Percentiles rank a stretch among this genome's conserved stretches.
Evolutionary conservation across 2,329 filamentous ascomycete genomes (phyloP).

Genomic region (Rhynchosporium secalis): DNA sequence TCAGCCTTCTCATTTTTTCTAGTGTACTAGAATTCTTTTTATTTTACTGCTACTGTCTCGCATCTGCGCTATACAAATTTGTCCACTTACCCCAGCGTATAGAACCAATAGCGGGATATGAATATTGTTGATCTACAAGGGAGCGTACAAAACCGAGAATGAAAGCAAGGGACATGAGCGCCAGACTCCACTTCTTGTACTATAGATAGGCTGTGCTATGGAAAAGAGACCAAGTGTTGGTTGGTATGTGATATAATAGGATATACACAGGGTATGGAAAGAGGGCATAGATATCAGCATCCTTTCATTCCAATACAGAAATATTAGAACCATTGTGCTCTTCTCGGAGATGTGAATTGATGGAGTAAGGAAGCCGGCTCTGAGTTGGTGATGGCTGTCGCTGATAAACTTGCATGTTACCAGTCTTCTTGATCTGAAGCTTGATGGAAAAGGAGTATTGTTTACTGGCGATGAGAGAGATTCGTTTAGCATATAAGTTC

Average conservation of each 20-base stretch:
- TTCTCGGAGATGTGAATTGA: background rate
- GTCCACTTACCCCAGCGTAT: background rate
- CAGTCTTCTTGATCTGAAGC: too few species aligned
- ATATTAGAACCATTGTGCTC: background rate
- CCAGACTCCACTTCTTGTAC: constrained; percentile 9
- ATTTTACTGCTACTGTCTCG: background rate
- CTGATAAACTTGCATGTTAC: too few species aligned
- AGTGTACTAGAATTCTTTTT: background rate
- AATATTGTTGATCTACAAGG: too few species aligned
- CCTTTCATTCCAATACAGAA: background rate
- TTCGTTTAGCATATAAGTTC: too few species aligned
- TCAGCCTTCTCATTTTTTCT: background rate
- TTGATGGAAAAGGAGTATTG: too few species aligned
- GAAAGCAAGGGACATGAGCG: background rate
- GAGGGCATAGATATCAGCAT: constrained; percentile 9
- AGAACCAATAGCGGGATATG: background rate
- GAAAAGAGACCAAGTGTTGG: background rate
- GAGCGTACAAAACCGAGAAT: background rate
- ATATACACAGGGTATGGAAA: background rate
- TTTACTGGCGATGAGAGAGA: too few species aligned
- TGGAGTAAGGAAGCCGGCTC: background rate
- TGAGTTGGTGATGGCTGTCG: too few species aligned
- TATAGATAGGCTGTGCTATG: constrained; percentile 4
- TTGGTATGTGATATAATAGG: background rate
- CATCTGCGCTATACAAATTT: background rate